Conservation (phyloP, 805 yeast species). For the Grigorovia humatica region DNA sequence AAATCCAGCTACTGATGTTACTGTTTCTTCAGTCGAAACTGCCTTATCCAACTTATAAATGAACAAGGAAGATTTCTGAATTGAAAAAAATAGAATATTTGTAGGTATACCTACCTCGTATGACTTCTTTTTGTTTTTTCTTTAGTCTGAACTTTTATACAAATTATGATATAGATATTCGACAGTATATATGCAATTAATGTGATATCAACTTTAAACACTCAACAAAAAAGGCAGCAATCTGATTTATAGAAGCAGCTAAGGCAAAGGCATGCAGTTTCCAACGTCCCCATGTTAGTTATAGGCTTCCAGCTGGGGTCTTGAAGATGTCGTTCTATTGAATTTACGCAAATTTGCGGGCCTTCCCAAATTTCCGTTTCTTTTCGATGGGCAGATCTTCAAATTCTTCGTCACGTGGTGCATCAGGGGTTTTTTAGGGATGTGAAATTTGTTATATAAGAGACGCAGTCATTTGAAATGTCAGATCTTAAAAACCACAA, state of each 20-base stretch:
- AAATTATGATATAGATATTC: neutral
- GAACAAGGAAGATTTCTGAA: neutral
- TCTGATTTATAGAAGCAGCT: too few relatives aligned
- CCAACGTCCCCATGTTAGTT: too few relatives aligned
- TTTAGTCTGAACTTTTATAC: neutral
- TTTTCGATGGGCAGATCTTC: neutral
- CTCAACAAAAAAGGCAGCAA: too few relatives aligned
- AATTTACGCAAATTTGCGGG: neutral
- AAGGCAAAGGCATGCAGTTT: too few relatives aligned
- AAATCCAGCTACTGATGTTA: constrained; percentile 29
- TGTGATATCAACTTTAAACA: neutral
- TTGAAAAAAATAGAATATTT: too few relatives aligned
- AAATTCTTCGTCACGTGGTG: neutral
- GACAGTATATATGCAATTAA: neutral
- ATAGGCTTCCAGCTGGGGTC: too few relatives aligned
- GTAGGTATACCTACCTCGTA: neutral
- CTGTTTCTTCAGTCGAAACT: constrained; percentile 29
- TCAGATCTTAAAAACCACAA: too few relatives aligned
- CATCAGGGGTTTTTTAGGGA: neutral
- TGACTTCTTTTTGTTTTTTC: too few relatives aligned
- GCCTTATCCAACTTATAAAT: constrained; percentile 24
- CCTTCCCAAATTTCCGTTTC: too few relatives aligned
- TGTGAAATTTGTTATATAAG: too few relatives aligned
- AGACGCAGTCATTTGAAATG: too few relatives aligned
- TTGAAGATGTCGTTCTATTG: too few relatives aligned